Conservation (phyloP, 495 filamentous ascomycete species). For the Podospora sp. region DNA sequence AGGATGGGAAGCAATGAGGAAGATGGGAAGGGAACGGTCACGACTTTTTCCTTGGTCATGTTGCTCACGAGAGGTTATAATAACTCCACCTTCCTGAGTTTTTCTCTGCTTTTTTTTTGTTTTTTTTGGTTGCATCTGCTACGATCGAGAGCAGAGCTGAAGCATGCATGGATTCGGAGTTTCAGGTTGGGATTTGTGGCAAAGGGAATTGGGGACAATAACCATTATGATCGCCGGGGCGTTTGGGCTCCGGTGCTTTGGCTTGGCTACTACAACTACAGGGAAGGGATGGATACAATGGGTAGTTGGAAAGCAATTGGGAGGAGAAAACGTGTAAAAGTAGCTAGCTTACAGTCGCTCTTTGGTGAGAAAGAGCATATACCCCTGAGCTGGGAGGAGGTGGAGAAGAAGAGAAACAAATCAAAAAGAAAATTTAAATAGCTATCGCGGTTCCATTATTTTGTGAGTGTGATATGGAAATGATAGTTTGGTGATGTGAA, state of each 20-base stretch:
- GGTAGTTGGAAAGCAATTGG: not conserved
- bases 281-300: too few relatives aligned
- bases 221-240: not conserved
- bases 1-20: not conserved
- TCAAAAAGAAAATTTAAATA: not conserved
- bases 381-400: constrained; percentile 10
- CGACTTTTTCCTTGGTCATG: not conserved
- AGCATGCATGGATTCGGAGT: constrained; percentile 19
- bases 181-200: not conserved
- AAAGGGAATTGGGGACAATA: not conserved
- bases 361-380: not conserved
- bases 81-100: constrained; percentile 10
- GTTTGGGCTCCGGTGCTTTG: too few relatives aligned
- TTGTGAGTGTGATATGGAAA: not conserved
- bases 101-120: not conserved
- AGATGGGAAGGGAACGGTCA: not conserved
- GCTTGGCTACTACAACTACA: too few relatives aligned
- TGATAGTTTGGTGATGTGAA: not conserved
- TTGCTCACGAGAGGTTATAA: not conserved
- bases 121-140: not conserved
- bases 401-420: not conserved
- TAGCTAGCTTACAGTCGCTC: constrained; percentile 1
- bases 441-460: not conserved
- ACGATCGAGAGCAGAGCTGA: constrained; percentile 1
- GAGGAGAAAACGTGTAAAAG: constrained; percentile 5